Percentiles rank a stretch among this genome's conserved stretches.
phyloP scores from a whole-genome alignment of 2,329 filamentous ascomycete species.

The Ustulina deusta region DNA sequence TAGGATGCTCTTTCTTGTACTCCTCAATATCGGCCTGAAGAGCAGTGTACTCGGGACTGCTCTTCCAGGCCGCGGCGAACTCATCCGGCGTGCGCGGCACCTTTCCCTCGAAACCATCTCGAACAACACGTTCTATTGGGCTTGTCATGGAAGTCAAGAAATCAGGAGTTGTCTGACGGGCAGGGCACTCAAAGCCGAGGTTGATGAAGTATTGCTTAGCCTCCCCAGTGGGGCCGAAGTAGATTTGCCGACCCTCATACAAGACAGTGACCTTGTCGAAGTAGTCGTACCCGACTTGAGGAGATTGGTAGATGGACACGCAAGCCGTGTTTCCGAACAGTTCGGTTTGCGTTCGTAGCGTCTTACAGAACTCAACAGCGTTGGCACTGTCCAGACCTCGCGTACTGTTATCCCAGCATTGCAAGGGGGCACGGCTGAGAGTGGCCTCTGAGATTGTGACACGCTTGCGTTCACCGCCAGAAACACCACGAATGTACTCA shows the following conservation, averaged over 20 bases:
- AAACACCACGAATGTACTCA: constrained; percentile 80
- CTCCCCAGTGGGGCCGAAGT: constrained; percentile 69
- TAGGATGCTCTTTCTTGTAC: constrained; percentile 65
- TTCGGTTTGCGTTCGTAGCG: constrained; percentile 72
- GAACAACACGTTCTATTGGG: constrained; percentile 66
- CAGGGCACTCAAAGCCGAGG: constrained; percentile 74
- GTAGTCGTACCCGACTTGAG: constrained; percentile 72
- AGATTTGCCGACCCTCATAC: constrained; percentile 72
- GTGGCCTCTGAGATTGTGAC: constrained; percentile 73
- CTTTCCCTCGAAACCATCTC: constrained; percentile 66
- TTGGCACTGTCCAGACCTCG: constrained; percentile 81
- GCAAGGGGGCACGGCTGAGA: constrained; percentile 69
- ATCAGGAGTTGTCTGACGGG: constrained; percentile 76
- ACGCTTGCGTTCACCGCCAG: constrained; percentile 78
- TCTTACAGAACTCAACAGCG: constrained; percentile 80
- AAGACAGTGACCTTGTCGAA: constrained; percentile 71
- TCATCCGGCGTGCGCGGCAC: constrained; percentile 71
- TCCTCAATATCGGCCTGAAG: constrained; percentile 67
- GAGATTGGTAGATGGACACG: constrained; percentile 81
- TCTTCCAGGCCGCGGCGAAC: constrained; percentile 70
- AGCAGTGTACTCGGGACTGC: constrained; percentile 62
- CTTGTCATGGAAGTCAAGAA: constrained; percentile 79
- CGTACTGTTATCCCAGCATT: constrained; percentile 79
- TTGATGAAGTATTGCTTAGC: constrained; percentile 75
- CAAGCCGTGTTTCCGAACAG: constrained; percentile 73